phyloP scores from a whole-genome alignment of 2,329 filamentous ascomycete species.

The Bisporella sp. region DNA sequence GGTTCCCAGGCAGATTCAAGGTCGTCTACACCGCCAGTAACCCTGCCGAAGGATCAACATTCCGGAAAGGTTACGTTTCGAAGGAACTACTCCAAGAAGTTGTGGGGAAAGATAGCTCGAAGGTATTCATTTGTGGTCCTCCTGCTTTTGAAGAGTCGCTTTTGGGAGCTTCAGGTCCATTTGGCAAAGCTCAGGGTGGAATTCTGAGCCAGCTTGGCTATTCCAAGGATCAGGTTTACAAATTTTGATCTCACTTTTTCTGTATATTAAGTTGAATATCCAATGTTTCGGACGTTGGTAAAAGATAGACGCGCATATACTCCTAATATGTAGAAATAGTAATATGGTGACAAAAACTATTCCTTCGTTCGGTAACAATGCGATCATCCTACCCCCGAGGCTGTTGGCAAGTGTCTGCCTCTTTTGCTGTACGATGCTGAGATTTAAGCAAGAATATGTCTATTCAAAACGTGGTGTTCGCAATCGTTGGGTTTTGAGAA shows the following conservation, averaged over 20 bases:
- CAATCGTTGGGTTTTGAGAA: too few species aligned
- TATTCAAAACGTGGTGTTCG: too few species aligned
- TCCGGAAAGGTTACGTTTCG: conserved; percentile 50
- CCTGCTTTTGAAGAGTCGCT: conserved; percentile 57
- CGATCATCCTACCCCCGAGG: too few species aligned
- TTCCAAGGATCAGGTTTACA: background rate
- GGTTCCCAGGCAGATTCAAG: conserved; percentile 47
- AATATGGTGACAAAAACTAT: too few species aligned
- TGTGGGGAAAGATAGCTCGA: conserved; percentile 37
- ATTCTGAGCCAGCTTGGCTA: background rate
- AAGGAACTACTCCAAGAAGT: conserved; percentile 46
- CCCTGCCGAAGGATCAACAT: conserved; percentile 32
- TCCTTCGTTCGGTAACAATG: too few species aligned
- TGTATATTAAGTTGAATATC: too few species aligned
- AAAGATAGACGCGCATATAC: too few species aligned
- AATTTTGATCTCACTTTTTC: background rate
- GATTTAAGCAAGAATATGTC: too few species aligned
- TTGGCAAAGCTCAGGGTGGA: background rate
- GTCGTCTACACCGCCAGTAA: conserved; percentile 51
- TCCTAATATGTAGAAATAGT: too few species aligned
- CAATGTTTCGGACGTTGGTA: too few species aligned
- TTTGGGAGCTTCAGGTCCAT: conserved; percentile 36
- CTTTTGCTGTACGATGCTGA: too few species aligned
- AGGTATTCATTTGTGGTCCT: conserved; percentile 65
- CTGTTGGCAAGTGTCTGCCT: too few species aligned